A percentile compares a stretch with the other conserved stretches of the same genome.
phyloP scores from a whole-genome alignment of 1,284 basidiomycete species.

The Golubevia pallescens region DNA sequence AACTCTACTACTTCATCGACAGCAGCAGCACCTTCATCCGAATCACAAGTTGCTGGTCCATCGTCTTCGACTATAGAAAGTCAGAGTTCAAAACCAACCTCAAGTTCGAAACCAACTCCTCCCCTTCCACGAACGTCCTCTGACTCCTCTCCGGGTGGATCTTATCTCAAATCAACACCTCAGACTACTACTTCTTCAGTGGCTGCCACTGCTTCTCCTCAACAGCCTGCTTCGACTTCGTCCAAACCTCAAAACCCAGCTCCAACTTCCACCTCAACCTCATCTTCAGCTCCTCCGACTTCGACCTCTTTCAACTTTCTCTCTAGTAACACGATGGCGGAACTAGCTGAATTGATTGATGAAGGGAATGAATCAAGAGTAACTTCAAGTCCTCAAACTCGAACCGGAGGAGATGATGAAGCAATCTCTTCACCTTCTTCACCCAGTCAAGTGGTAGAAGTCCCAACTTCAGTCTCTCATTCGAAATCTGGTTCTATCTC shows the following conservation, averaged over 20 bases:
- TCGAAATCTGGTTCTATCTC: conserved; percentile 7
- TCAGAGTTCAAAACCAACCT: background rate
- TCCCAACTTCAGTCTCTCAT: conserved; percentile 15
- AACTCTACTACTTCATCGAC: background rate
- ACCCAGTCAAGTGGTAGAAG: conserved; percentile 5
- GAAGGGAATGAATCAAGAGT: conserved; percentile 11
- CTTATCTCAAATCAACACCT: too few species aligned
- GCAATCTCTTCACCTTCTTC: too few species aligned
- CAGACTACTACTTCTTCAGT: too few species aligned
- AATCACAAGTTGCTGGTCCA: conserved; percentile 1
- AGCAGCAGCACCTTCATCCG: conserved; percentile 8
- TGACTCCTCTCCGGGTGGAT: background rate
- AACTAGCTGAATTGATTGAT: conserved; percentile 44
- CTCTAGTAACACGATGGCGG: conserved; percentile 27
- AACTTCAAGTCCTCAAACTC: background rate
- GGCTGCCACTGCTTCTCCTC: too few species aligned
- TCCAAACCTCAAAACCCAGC: too few species aligned
- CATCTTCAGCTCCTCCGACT: conserved; percentile 26
- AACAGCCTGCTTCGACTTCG: too few species aligned
- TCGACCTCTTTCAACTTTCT: background rate
- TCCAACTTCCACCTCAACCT: background rate
- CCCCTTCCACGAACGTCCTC: background rate
- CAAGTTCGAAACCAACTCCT: background rate
- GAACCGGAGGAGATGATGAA: background rate
- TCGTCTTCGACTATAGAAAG: background rate